Conservation (phyloP, 1,284 basidiomycete species). For the Tilletia setariae region DNA sequence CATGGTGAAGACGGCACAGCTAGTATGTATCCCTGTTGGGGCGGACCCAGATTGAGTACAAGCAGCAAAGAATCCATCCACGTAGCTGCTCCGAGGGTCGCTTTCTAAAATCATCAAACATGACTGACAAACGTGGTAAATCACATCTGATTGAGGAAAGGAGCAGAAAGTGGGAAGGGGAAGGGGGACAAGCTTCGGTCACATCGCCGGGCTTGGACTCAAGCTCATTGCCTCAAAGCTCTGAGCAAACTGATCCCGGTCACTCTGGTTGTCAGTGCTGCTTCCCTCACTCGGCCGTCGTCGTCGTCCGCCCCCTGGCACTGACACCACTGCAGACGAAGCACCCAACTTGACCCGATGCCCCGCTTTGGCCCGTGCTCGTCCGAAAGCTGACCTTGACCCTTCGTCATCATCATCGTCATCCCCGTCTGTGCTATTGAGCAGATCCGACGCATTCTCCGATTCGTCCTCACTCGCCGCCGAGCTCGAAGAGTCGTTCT, state of each 20-base stretch:
- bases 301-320: constrained; percentile 17
- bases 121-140: too few relatives aligned
- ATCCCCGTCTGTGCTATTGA: constrained; percentile 20
- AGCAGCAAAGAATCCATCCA: too few relatives aligned
- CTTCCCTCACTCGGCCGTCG: not conserved
- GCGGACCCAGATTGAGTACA: too few relatives aligned
- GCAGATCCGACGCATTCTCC: too few relatives aligned
- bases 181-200: too few relatives aligned
- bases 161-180: too few relatives aligned
- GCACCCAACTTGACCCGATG: not conserved
- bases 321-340: constrained; percentile 11
- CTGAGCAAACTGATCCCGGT: constrained; percentile 36
- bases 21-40: too few relatives aligned
- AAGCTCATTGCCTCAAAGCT: constrained; percentile 50
- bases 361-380: not conserved
- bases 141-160: too few relatives aligned
- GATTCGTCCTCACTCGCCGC: constrained; percentile 17
- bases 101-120: too few relatives aligned
- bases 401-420: constrained; percentile 16
- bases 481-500: constrained; percentile 26
- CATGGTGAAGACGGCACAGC: too few relatives aligned
- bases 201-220: constrained; percentile 26
- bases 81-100: too few relatives aligned
- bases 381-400: not conserved
- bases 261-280: constrained; percentile 23